Conservation (phyloP, 176 grass and related monocot genomes). For the Rhipidocladum racemiflorum region DNA sequence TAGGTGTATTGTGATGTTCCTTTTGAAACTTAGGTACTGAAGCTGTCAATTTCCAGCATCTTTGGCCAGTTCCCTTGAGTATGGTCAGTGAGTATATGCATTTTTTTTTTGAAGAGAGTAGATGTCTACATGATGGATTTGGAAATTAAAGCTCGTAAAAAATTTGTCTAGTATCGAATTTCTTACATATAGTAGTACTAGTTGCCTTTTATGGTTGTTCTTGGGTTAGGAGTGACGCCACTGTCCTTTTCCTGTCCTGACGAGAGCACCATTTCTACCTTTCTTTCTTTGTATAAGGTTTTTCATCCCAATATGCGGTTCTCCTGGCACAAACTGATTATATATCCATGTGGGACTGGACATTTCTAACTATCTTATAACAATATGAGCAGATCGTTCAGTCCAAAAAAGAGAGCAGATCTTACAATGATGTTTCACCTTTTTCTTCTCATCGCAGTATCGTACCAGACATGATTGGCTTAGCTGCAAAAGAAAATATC, state of each 20-base stretch:
- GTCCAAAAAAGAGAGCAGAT: neutral
- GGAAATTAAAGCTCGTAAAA: neutral
- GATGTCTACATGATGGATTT: neutral
- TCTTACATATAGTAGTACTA: neutral
- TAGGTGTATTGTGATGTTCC: neutral
- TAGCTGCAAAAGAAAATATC: neutral
- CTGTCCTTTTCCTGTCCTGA: constrained; percentile 19
- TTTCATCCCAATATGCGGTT: neutral
- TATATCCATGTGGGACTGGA: too few relatives aligned
- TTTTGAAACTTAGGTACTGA: neutral
- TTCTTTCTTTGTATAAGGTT: neutral
- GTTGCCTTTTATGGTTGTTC: constrained; percentile 25
- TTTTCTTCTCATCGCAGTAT: neutral
- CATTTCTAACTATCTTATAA: too few relatives aligned
- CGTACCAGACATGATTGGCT: too few relatives aligned
- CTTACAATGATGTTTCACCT: neutral
- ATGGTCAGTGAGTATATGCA: neutral
- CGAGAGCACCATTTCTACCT: neutral
- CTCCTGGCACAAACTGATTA: too few relatives aligned
- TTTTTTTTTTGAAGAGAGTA: neutral
- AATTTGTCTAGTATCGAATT: neutral
- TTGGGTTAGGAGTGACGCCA: neutral
- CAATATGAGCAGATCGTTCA: neutral
- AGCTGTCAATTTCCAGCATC: neutral
- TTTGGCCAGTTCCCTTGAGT: neutral